Percentiles rank a stretch among this genome's conserved stretches.
These are phyloP conservation scores for Naumovozyma baii DNA, from an alignment of 805 yeast species.

Conservation along the genomic window DNA sequence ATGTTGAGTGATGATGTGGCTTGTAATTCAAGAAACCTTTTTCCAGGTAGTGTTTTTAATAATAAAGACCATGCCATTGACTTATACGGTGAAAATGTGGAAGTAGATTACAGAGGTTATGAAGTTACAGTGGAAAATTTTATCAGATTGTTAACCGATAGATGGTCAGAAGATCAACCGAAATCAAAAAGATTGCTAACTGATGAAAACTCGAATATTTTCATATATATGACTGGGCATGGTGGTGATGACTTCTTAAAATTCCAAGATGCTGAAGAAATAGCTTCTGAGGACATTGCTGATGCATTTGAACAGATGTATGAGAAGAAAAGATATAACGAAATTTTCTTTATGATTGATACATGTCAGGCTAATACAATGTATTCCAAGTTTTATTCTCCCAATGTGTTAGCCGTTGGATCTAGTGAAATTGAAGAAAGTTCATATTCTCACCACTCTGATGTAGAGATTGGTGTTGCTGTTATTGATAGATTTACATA, in stretches of 20 bases:
- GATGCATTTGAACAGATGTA: slow-evolving; percentile 97
- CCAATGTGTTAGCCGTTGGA: slow-evolving; percentile 87
- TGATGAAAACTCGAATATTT: slow-evolving; percentile 88
- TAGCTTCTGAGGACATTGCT: slow-evolving; percentile 89
- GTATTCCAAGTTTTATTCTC: slow-evolving; percentile 87
- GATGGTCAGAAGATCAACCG: slow-evolving; percentile 94
- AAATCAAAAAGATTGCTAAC: slow-evolving; percentile 82
- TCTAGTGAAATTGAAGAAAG: slow-evolving; percentile 81
- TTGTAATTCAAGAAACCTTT: slow-evolving; percentile 90
- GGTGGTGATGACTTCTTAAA: slow-evolving; percentile 97
- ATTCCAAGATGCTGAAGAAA: slow-evolving; percentile 97
- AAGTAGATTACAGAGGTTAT: slow-evolving; percentile 94
- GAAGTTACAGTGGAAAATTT: slow-evolving; percentile 97
- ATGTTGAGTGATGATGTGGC: slow-evolving; percentile 97
- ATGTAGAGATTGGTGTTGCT: slow-evolving; percentile 92
- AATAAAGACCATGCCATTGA: slow-evolving; percentile 88
- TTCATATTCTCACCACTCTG: slow-evolving; percentile 93
- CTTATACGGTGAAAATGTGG: slow-evolving; percentile 86
- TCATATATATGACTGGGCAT: slow-evolving; percentile 94
- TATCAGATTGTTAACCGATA: slow-evolving; percentile 81
- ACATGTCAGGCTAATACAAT: slow-evolving; percentile 98
- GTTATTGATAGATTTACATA: slow-evolving; percentile 95
- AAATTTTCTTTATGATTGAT: slow-evolving; percentile 94
- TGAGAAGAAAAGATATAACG: slow-evolving; percentile 90
- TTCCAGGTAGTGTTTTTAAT: slow-evolving; percentile 92